A percentile compares a stretch with the other conserved stretches of the same genome.
Evolutionary conservation across 805 yeast genomes (phyloP).

Genomic region (Metschnikowia amazonensis): DNA sequence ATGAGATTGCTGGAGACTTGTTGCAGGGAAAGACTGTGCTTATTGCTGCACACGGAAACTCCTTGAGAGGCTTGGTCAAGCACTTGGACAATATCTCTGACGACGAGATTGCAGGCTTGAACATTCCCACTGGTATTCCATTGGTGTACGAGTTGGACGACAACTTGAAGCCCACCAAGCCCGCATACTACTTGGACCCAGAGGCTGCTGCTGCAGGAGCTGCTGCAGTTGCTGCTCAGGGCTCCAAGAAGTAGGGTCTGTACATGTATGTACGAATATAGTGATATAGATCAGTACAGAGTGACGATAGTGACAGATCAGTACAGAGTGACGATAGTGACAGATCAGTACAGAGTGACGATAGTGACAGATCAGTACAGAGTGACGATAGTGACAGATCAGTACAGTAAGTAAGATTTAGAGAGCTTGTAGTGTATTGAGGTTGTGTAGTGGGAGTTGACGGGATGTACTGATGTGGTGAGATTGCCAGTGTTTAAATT

Average conservation of each 20-base stretch:
- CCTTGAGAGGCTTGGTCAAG: conserved; percentile 93
- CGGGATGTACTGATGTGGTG: too few species aligned
- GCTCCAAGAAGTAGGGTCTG: conserved; percentile 38
- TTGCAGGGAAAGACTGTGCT: conserved; percentile 85
- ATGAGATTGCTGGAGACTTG: conserved; percentile 80
- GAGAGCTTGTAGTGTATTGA: too few species aligned
- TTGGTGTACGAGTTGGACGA: conserved; percentile 93
- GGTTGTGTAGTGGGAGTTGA: too few species aligned
- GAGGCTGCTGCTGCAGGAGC: conserved; percentile 99
- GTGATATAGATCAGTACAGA: too few species aligned
- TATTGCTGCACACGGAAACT: conserved; percentile 97
- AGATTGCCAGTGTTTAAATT: too few species aligned
- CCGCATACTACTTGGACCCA: conserved; percentile 95
- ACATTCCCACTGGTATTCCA: conserved; percentile 98
- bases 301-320: too few species aligned
- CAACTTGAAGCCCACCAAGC: conserved; percentile 82
- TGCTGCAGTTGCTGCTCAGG: conserved; percentile 98
- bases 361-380: too few species aligned
- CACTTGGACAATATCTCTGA: conserved; percentile 92
- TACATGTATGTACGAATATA: too few species aligned
- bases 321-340: too few species aligned
- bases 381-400: too few species aligned
- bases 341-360: too few species aligned
- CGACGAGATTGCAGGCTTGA: conserved; percentile 86
- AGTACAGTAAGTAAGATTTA: too few species aligned